Evolutionary conservation across 1,139 yeast genomes (phyloP).

Genomic region (Yamadazyma dushanensis): DNA sequence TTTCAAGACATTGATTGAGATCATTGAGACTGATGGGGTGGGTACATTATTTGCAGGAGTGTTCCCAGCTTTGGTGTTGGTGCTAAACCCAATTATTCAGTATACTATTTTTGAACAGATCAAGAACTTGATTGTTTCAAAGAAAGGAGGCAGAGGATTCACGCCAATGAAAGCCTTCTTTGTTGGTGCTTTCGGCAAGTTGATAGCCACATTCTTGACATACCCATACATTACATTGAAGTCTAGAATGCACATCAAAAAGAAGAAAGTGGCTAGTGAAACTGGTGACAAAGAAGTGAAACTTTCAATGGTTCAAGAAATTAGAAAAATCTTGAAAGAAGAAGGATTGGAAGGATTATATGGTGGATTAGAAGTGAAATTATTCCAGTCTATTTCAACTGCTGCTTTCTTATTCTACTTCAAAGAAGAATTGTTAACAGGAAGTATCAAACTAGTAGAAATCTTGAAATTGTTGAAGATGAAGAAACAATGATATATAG

Average conservation of each 20-base stretch:
- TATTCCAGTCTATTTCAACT: constrained; percentile 79
- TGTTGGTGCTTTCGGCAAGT: constrained; percentile 87
- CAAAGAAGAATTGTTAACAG: constrained; percentile 74
- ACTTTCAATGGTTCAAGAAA: constrained; percentile 45
- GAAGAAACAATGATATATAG: background rate
- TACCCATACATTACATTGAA: constrained; percentile 91
- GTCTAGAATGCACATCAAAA: constrained; percentile 78
- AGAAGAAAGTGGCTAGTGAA: constrained; percentile 28
- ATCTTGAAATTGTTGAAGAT: constrained; percentile 30
- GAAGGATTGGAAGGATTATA: constrained; percentile 81
- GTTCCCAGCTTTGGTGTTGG: constrained; percentile 82
- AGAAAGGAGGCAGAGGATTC: constrained; percentile 46
- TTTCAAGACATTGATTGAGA: constrained; percentile 55
- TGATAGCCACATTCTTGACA: constrained; percentile 81
- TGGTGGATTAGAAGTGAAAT: constrained; percentile 77
- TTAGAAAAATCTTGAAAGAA: constrained; percentile 52
- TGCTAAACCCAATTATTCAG: constrained; percentile 86
- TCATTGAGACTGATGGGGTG: constrained; percentile 70
- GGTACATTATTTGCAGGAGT: constrained; percentile 78
- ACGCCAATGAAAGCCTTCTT: constrained; percentile 73
- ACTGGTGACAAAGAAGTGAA: constrained; percentile 19
- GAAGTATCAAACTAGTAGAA: constrained; percentile 49
- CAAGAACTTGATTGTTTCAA: constrained; percentile 62
- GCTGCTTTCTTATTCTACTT: constrained; percentile 91
- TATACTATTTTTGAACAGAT: constrained; percentile 90